Conservation (phyloP, 371 early-diverging fungal species). For the Mortierella sp. region DNA sequence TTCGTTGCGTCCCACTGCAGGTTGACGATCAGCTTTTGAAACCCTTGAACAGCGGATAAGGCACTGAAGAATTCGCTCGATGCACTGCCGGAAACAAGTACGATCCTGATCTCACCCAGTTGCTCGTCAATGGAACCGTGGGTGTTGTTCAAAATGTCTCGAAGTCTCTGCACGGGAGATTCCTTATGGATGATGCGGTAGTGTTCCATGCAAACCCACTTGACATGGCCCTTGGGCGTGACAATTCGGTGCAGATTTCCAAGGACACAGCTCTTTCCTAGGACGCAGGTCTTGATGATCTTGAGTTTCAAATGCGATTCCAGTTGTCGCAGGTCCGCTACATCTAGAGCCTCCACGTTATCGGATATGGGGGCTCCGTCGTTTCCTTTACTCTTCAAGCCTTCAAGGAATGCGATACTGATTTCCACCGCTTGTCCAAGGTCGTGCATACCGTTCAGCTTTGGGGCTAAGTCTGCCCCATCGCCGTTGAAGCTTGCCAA, state of each 20-base stretch:
- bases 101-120: not conserved
- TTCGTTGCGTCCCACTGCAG: constrained; percentile 8
- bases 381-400: not conserved
- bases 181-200: constrained; percentile 10
- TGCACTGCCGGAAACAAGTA: not conserved
- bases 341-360: constrained; percentile 9
- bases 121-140: not conserved
- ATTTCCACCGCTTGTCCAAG: constrained; percentile 2
- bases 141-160: not conserved
- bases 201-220: constrained; percentile 35
- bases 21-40: constrained; percentile 10
- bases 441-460: not conserved
- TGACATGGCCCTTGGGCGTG: constrained; percentile 20
- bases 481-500: constrained; percentile 9
- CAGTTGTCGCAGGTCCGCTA: constrained; percentile 17
- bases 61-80: constrained; percentile 14
- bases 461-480: constrained; percentile 1
- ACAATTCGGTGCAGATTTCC: constrained; percentile 27
- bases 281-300: constrained; percentile 7
- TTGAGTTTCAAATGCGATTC: constrained; percentile 10
- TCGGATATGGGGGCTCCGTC: not conserved
- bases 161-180: not conserved
- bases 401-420: constrained; percentile 2
- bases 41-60: not conserved
- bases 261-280: constrained; percentile 14